phyloP scores from a whole-genome alignment of 345 rosid genomes.

The Gossypium herbaceum region DNA sequence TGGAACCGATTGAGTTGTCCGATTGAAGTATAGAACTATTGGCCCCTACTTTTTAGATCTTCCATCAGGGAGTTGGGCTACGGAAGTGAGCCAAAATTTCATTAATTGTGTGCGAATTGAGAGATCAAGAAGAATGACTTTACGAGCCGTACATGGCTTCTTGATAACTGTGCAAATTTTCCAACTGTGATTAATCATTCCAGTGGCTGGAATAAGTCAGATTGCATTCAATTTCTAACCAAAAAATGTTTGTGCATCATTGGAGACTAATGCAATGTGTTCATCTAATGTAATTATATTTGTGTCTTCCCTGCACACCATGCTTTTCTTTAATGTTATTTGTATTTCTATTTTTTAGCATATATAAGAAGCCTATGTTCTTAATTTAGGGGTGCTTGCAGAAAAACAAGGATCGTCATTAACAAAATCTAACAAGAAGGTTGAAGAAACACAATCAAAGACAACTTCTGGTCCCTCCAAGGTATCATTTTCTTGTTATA shows the following conservation, averaged over 20 bases:
- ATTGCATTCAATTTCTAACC: neutral
- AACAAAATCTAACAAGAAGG: slow-evolving; percentile 40
- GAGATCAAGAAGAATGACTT: neutral
- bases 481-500: slow-evolving; percentile 32
- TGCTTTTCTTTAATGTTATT: neutral
- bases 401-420: slow-evolving; percentile 37
- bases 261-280: neutral
- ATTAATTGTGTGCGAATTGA: neutral
- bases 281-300: slow-evolving; percentile 2
- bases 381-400: slow-evolving; percentile 33
- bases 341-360: neutral
- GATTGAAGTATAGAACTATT: neutral
- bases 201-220: neutral
- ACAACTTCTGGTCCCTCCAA: slow-evolving; percentile 35
- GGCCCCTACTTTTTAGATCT: slow-evolving; percentile 1
- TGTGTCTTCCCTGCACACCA: neutral
- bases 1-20: neutral
- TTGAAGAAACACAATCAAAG: slow-evolving; percentile 41
- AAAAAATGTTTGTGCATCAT: neutral
- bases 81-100: neutral
- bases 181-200: neutral
- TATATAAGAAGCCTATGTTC: slow-evolving; percentile 12
- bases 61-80: neutral
- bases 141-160: neutral
- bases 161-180: neutral